phyloP scores from a whole-genome alignment of 441 rosid species.

The Gossypium trilobum region DNA sequence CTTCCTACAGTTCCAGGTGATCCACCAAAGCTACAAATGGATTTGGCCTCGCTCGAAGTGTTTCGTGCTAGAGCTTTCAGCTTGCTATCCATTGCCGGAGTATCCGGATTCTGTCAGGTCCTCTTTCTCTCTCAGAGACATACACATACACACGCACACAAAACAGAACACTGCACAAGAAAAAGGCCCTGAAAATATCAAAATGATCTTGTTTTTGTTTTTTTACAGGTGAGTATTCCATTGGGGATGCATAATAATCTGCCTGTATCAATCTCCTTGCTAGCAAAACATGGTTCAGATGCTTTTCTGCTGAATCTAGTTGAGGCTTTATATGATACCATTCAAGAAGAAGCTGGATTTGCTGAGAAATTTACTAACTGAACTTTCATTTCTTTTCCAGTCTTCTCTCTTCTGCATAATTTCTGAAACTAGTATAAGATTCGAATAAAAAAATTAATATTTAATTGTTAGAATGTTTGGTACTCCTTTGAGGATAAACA shows the following conservation, averaged over 20 bases:
- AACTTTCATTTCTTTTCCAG: constrained; percentile 2
- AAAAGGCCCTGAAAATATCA: neutral
- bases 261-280: constrained; percentile 62
- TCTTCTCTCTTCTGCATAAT: neutral
- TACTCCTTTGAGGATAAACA: neutral
- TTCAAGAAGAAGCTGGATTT: constrained; percentile 28
- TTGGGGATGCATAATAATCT: constrained; percentile 48
- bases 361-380: constrained; percentile 6
- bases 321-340: constrained; percentile 36
- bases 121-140: neutral
- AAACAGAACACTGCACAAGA: neutral
- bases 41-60: constrained; percentile 40
- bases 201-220: neutral
- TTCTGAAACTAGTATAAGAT: neutral
- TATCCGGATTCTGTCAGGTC: constrained; percentile 89
- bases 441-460: too few species aligned
- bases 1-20: constrained; percentile 80
- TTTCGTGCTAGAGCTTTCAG: constrained; percentile 56
- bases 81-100: constrained; percentile 54
- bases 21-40: constrained; percentile 64
- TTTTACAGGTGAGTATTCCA: constrained; percentile 62
- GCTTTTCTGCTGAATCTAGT: constrained; percentile 61
- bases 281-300: constrained; percentile 72
- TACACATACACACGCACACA: neutral
- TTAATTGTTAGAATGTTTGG: neutral